These are phyloP conservation scores for Arthrobotrys sphaeroides DNA, from an alignment of 2,329 filamentous ascomycete genomes.

Conservation along the genomic window DNA sequence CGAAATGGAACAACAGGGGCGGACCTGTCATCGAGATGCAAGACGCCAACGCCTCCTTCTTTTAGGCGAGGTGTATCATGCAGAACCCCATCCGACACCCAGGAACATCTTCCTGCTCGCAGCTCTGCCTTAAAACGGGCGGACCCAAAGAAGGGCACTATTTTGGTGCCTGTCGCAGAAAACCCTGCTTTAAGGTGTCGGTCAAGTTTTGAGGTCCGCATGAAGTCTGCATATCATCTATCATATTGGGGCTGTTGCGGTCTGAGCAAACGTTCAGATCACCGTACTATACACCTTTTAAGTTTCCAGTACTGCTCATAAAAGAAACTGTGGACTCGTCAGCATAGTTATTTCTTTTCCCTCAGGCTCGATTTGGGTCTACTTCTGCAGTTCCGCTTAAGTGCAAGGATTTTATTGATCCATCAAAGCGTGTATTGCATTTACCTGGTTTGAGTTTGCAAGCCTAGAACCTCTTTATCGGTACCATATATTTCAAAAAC, in stretches of 20 bases:
- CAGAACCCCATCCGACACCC: constrained; percentile 30
- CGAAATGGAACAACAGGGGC: constrained; percentile 28
- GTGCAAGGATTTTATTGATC: not conserved
- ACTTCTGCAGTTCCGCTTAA: not conserved
- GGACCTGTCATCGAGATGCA: constrained; percentile 39
- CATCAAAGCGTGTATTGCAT: constrained; percentile 9
- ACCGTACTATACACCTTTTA: constrained; percentile 15
- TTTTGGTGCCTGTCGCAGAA: constrained; percentile 14
- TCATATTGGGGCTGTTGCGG: constrained; percentile 30
- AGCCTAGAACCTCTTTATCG: not conserved
- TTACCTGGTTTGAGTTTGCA: not conserved
- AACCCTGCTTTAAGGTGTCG: constrained; percentile 32
- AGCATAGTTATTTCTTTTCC: constrained; percentile 1
- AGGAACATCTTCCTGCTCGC: constrained; percentile 16
- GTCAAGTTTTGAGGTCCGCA: constrained; percentile 43
- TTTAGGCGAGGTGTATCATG: constrained; percentile 53
- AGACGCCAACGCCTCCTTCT: constrained; percentile 48
- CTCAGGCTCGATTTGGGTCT: not conserved
- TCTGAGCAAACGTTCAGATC: constrained; percentile 23
- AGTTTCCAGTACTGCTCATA: constrained; percentile 4
- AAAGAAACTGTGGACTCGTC: constrained; percentile 9
- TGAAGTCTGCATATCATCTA: constrained; percentile 45
- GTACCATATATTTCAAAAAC: no score
- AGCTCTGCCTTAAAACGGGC: constrained; percentile 45
- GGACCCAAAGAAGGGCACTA: not conserved